A percentile compares a stretch with the other conserved stretches of the same genome.
These are phyloP conservation scores for Penicillium angulare DNA, from an alignment of 495 filamentous ascomycete genomes.

Conservation along the genomic window DNA sequence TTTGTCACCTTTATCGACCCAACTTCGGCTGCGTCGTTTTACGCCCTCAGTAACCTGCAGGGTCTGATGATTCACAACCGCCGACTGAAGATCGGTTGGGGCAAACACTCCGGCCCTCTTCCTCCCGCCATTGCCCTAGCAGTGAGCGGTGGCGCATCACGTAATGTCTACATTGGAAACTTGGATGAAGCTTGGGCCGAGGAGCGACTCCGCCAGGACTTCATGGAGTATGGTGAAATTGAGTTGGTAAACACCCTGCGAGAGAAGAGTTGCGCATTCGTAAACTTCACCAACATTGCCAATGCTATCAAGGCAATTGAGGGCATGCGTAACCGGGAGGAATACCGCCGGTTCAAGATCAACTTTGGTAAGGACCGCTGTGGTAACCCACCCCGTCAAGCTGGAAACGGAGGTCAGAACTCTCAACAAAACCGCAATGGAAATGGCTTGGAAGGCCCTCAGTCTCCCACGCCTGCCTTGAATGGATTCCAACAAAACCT, in stretches of 20 bases:
- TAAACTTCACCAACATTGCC: conserved; percentile 99
- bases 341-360: conserved; percentile 97
- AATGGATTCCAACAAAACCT: conserved; percentile 51
- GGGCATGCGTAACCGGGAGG: conserved; percentile 87
- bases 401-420: conserved; percentile 46
- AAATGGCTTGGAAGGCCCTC: conserved; percentile 54
- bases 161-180: conserved; percentile 98
- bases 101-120: conserved; percentile 96
- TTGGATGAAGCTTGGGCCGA: conserved; percentile 96
- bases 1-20: conserved; percentile 99
- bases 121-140: conserved; percentile 95
- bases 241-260: conserved; percentile 94
- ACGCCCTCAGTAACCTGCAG: conserved; percentile 93
- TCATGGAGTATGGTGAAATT: conserved; percentile 96
- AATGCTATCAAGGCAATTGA: conserved; percentile 99
- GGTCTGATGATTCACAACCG: conserved; percentile 99
- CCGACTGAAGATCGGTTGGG: conserved; percentile 97
- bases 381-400: conserved; percentile 91
- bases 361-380: conserved; percentile 99
- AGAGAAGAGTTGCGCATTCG: conserved; percentile 98
- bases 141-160: conserved; percentile 88
- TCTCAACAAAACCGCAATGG: conserved; percentile 56
- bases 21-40: conserved; percentile 96
- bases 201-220: conserved; percentile 92
- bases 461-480: conserved; percentile 57